Evolutionary conservation across 73 alveolate species (phyloP).

Genomic region (Symbiodinium pilosum): DNA sequence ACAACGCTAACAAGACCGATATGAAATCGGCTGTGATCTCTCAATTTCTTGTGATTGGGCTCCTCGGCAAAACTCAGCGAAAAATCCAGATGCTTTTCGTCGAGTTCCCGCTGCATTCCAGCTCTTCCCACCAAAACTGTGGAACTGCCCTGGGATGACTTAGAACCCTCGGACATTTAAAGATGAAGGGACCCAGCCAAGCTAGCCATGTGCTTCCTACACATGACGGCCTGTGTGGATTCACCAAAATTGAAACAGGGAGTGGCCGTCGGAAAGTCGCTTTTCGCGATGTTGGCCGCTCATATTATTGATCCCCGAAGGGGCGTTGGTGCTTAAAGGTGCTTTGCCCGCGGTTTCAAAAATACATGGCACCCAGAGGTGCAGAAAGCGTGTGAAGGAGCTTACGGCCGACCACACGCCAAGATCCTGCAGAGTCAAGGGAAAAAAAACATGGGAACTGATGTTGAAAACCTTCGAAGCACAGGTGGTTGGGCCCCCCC

Average conservation of each 20-base stretch:
- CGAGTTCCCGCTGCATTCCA: not conserved
- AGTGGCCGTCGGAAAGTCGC: not conserved
- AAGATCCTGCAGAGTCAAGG: too few species aligned
- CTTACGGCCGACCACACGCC: not conserved
- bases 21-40: too few species aligned
- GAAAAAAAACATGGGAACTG: too few species aligned
- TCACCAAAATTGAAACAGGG: not conserved
- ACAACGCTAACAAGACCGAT: too few species aligned
- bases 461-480: too few species aligned
- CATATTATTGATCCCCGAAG: too few species aligned
- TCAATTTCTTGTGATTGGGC: too few species aligned
- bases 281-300: not conserved
- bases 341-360: too few species aligned
- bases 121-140: not conserved
- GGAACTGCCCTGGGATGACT: not conserved
- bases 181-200: not conserved
- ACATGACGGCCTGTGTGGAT: not conserved
- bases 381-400: not conserved
- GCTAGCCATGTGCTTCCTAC: not conserved
- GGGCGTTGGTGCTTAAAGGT: too few species aligned
- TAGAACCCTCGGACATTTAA: not conserved
- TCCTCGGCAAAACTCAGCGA: too few species aligned
- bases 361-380: not conserved
- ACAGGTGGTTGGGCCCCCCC: too few species aligned
- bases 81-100: not conserved